A percentile compares a stretch with the other conserved stretches of the same genome.
Evolutionary conservation across 2,329 filamentous ascomycete species (phyloP).

Genomic region (Diaporthe velutina): DNA sequence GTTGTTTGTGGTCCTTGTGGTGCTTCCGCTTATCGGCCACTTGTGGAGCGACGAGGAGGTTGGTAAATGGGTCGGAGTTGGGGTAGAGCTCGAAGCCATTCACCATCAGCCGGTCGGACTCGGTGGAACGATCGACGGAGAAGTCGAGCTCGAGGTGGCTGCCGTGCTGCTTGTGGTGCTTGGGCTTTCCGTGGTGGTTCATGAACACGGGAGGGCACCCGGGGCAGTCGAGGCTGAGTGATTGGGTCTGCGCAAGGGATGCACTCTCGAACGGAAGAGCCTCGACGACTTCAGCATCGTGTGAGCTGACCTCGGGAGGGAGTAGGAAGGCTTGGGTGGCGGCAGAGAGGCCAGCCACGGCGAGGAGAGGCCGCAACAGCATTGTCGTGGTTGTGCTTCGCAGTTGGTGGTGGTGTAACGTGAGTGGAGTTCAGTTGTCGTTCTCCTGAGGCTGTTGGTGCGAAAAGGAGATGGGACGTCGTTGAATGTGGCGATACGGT

Average conservation of each 20-base stretch:
- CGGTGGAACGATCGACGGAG: constrained; percentile 59
- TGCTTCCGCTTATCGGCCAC: constrained; percentile 51
- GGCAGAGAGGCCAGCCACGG: constrained; percentile 54
- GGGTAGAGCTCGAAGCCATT: constrained; percentile 74
- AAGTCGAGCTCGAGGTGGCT: constrained; percentile 68
- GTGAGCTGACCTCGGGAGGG: constrained; percentile 61
- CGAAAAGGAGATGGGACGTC: neutral
- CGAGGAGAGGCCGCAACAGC: constrained; percentile 59
- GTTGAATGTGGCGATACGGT: neutral
- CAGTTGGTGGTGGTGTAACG: neutral
- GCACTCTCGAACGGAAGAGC: constrained; percentile 52
- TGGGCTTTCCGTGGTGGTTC: constrained; percentile 44
- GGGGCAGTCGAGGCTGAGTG: constrained; percentile 64
- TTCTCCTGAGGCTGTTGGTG: neutral
- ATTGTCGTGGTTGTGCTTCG: constrained; percentile 41
- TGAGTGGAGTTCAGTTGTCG: neutral
- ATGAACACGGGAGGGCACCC: constrained; percentile 61
- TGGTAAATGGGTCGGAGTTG: constrained; percentile 59
- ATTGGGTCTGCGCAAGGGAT: constrained; percentile 51
- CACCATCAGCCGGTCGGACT: constrained; percentile 63
- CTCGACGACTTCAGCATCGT: constrained; percentile 58
- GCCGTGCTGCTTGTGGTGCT: constrained; percentile 44
- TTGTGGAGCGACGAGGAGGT: constrained; percentile 60
- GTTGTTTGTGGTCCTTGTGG: constrained; percentile 44
- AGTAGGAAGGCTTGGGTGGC: constrained; percentile 64